Evolutionary conservation across 2,329 filamentous ascomycete genomes (phyloP), one percentile per base, ranked within the genome.

Genomic region (Fusarium chlamydosporum): DNA sequence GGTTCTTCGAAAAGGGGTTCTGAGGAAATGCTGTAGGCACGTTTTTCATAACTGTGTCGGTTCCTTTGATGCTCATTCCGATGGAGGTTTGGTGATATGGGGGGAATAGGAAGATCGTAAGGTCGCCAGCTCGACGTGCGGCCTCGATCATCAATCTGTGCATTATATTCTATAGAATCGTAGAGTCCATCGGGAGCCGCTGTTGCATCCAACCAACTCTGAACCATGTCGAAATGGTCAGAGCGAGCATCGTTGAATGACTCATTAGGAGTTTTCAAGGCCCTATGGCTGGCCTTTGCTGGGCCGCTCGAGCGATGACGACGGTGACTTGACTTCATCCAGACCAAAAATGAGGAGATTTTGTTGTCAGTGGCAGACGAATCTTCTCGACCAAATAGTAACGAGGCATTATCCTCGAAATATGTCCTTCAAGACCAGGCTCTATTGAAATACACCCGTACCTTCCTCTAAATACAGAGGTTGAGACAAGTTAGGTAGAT

Each of bases 191-290:
- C 18, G 16, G 16, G 18, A 34, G n/a, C 11, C 20, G 16, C 33
- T 33, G 53, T 29, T 34, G 56, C 43, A 23, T 50, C 41, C 38
- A 71, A 27, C 68, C 68, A 71, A 53, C 54, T 51, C 20, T 50
- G 68, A 51, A 71, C 42, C 27, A 10, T 37, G 8, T 26, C 50
- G 43, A 51, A 51, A 18, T 10, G 11, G 20, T n/a, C 18, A 10
- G 18, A 8, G 34, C 8, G 27, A 23, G 37, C 18, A 20, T 56
- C 42, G 31, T 20, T 23, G 29, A 16, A 34, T 27, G 40, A 26
- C 41, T 23, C n/a, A 34, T 45, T 48, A 29, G 37, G 10, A 20
- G 11, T 31, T 13, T 8, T 16, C 8, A 20, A 29, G 15, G n/a
- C 13, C 29, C 10, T 13, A 13, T 34, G 43, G 10, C 18, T 35